Evolutionary conservation across 768 basidiomycete genomes (phyloP), one percentile per base, ranked within the genome.

Genomic region (Dioszegia hungarica): DNA sequence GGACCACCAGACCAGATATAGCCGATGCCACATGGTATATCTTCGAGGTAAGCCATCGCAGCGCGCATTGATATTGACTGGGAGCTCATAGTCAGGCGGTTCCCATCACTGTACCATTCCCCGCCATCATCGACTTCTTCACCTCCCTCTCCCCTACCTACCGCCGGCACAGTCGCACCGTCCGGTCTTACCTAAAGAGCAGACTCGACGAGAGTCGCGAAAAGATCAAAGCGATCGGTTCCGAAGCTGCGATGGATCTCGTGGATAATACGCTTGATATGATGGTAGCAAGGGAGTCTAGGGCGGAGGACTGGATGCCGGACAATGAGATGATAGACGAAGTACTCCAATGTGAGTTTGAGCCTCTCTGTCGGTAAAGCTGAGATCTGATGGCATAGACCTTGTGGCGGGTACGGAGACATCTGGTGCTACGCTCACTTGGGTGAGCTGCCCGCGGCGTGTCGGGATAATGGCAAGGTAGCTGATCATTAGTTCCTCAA

Each of bases 191-290:
- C 44, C 56, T 73, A 28, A 19, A 55, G 9, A 28, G 24, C 6
- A 62, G 57, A 28, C 41, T 70, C 15, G 38, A 14, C 3, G 46
- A 56, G 24, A 57, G 62, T 12, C 37, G 67, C 11, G 38, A 20
- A 10, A 57, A 53, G 34, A 61, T 63, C 12, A 51, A 53, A 17
- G n/a, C 14, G 9, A 51, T 63, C 0, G 67, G 65, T 1, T 11
- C 22, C 17, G 67, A 71, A 10, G 51, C 54, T 0, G 62, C 60
- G 3, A 41, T 28, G 1, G 72, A 74, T 19, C 17, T 61, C 11
- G 72, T 69, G 22, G 66, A 71, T 41, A 67, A 65, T 33, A 68
- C 67, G 28, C 40, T 74, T 43, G 72, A 74, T 43, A 44, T 71
- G 59, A 64, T 68, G 58, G 54, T 63, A 22, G 60, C 64, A 10